These are phyloP conservation scores for Arabidopsis lyrata DNA, from an alignment of 441 rosid species.

Conservation along the genomic window DNA sequence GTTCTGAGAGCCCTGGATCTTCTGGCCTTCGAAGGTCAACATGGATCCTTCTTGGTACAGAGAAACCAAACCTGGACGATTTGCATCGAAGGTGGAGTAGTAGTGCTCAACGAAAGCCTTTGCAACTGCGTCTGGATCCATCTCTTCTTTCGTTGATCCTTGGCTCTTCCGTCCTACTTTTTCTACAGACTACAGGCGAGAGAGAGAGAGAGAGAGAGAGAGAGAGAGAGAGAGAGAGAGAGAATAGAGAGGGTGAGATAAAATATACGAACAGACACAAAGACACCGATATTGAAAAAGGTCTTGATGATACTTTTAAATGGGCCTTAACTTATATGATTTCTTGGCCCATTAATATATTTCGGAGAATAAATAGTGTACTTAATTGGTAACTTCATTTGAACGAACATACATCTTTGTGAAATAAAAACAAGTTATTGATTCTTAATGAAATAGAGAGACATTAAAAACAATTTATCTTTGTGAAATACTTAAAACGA, in stretches of 20 bases:
- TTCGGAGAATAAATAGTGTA: neutral
- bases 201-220: slow-evolving; percentile 18
- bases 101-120: slow-evolving; percentile 98
- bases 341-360: slow-evolving; percentile 10
- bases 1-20: slow-evolving; percentile 83
- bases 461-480: too few relatives aligned
- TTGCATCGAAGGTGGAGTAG: slow-evolving; percentile 85
- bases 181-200: neutral
- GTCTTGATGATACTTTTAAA: neutral
- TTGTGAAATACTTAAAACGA: too few relatives aligned
- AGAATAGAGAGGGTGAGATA: slow-evolving; percentile 19
- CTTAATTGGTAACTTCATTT: neutral
- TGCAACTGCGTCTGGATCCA: slow-evolving; percentile 92
- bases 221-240: too few relatives aligned
- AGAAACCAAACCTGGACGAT: slow-evolving; percentile 65
- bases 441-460: too few relatives aligned
- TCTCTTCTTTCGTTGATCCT: slow-evolving; percentile 32
- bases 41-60: slow-evolving; percentile 88
- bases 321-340: neutral
- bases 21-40: slow-evolving; percentile 96
- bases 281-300: neutral
- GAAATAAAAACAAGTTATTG: too few relatives aligned
- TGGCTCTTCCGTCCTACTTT: slow-evolving; percentile 3
- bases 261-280: neutral
- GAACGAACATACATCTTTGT: too few relatives aligned